Evolutionary conservation across 2,329 filamentous ascomycete species (phyloP).

Genomic region (Helicocarpus griseus): DNA sequence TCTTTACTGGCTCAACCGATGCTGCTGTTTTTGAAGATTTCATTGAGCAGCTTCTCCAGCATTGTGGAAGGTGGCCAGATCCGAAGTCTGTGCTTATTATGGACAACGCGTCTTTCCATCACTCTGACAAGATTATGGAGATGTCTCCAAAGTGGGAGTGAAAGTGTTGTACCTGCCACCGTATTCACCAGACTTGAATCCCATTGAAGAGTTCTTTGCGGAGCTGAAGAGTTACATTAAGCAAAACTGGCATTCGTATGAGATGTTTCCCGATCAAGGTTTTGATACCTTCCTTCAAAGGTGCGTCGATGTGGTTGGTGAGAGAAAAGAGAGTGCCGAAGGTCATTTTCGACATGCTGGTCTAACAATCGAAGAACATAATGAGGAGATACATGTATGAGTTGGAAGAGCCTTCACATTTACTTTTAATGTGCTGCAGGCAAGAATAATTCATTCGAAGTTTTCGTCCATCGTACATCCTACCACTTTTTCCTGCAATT

Average conservation of each 20-base stretch:
- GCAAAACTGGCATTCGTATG: conserved; percentile 17
- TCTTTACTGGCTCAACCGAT: conserved; percentile 24
- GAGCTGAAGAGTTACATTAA: conserved; percentile 27
- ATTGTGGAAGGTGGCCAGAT: conserved; percentile 20
- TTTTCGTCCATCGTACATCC: too few species aligned
- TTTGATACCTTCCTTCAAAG: conserved; percentile 17
- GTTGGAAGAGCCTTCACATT: too few species aligned
- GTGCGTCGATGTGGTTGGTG: conserved; percentile 17
- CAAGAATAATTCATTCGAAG: too few species aligned
- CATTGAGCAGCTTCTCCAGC: conserved; percentile 20
- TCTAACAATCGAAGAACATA: conserved; percentile 5
- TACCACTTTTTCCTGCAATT: too few species aligned
- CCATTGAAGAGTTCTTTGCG: conserved; percentile 28
- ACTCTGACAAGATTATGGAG: conserved; percentile 18
- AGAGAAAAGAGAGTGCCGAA: conserved; percentile 10
- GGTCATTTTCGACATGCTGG: conserved; percentile 18
- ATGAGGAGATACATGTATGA: too few species aligned
- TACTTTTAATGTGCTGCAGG: too few species aligned
- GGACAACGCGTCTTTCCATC: conserved; percentile 16
- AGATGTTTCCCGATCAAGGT: conserved; percentile 9
- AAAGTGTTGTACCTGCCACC: conserved; percentile 24
- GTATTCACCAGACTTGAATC: conserved; percentile 28
- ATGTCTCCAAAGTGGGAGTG: conserved; percentile 21
- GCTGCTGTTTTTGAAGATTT: conserved; percentile 22
- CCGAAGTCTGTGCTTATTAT: conserved; percentile 26